Evolutionary conservation across 108 stramenopile species (phyloP).

Genomic region (Conticribra weissflogii): DNA sequence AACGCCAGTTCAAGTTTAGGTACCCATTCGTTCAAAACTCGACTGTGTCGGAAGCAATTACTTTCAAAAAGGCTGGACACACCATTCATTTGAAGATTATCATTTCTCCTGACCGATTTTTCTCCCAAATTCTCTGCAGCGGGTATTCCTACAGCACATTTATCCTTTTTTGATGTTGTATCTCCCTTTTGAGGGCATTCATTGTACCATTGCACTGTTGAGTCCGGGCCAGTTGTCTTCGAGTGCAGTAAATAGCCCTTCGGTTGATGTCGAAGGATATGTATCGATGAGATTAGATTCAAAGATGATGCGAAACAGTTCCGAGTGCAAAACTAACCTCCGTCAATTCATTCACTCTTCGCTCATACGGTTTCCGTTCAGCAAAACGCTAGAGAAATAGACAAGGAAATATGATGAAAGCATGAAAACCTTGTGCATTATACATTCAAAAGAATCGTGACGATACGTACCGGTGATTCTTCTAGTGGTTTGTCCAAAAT

Average conservation of each 20-base stretch:
- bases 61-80: conserved; percentile 8
- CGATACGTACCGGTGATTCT: conserved; percentile 5
- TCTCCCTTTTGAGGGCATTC: conserved; percentile 24
- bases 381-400: conserved; percentile 11
- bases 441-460: too few species aligned
- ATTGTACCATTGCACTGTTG: conserved; percentile 24
- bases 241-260: conserved; percentile 41
- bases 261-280: too few species aligned
- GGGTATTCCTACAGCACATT: conserved; percentile 42
- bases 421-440: too few species aligned
- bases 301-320: background rate
- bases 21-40: conserved; percentile 14
- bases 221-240: conserved; percentile 39
- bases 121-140: conserved; percentile 10
- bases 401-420: too few species aligned
- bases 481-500: conserved; percentile 29
- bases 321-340: conserved; percentile 23
- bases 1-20: conserved; percentile 30
- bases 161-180: conserved; percentile 1
- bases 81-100: background rate
- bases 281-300: background rate
- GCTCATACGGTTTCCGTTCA: conserved; percentile 35
- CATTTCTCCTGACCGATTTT: background rate
- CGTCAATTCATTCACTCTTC: conserved; percentile 38
- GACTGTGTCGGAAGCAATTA: conserved; percentile 40